Evolutionary conservation across 768 basidiomycete species (phyloP), one percentile per base, ranked within the genome.

Genomic region (Thelephora ganbajun): DNA sequence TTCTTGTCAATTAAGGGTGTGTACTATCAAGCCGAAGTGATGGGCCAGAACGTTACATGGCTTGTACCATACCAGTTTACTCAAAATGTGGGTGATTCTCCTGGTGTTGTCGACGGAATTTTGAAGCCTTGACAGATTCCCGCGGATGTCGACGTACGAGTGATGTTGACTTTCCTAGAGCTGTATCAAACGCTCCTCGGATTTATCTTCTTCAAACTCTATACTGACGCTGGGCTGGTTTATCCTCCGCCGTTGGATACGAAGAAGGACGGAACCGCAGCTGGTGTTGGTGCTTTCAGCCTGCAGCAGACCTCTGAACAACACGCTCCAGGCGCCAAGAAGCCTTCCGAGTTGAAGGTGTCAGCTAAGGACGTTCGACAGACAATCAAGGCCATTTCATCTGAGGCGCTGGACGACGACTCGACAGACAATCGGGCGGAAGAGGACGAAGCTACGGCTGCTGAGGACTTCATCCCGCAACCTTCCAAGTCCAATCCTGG

Each of bases 1-100:
- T 99, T 99, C 67, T 70, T 99, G 48, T 92, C 89, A 36, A 94
- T 99, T 64, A 98, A 98, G 66, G 96, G 96, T 35, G 79, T 99
- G 41, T 99, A 98, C 65, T 97, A 93, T 63, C 93, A 98, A 66
- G 93, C 90, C 7, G 88, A 94, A 61, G 73, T 97, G 20, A 82
- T 91, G 72, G 92, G 88, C 52, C 87, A 97, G 65, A 80, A 74
- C 26, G 76, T 98, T 41, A 93, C 84, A 34, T 99, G 96, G 96
- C 77, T 98, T 26, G 87, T 96, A 16, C 93, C 94, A 1, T 98
- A 96, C 63, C 88, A 89, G 59, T 99, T 99, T 65, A 93, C 92
- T 1, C 96, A 99, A 67, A 82, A 74, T 54, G 92, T 96, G 57
- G 48, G 78, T 64, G 11, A 19, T 26, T 33, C 39, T 26, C 35